Evolutionary conservation across 176 grass and related monocot species (phyloP), one percentile per base, ranked within the genome.

Genomic region (Phragmites australis): DNA sequence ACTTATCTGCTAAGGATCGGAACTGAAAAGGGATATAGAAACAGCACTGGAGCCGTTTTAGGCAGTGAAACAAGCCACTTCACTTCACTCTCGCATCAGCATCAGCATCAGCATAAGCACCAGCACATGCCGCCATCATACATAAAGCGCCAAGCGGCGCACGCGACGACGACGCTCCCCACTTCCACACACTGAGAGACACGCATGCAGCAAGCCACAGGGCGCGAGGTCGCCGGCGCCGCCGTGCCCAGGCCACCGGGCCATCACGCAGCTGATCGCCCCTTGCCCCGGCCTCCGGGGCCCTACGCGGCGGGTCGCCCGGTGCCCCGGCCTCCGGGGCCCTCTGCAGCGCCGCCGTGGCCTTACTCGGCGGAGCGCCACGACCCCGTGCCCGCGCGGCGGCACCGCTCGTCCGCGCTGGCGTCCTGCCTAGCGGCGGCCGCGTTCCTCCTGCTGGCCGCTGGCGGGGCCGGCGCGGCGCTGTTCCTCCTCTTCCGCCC

Each of bases 401-500:
- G 19, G 0, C 2, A 26, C 11, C 10, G 1, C 9, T 78, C 75
- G 8, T 91, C 91, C 1, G 77, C 87, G 16, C 56, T 91, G 18
- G 54, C 93, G 18, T 97, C 93, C 5, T 97, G 93, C 88, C 86
- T 90, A 1, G 19, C 63, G 2, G 91, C 91, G 0, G 37, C 83
- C 22, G 73, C 71, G 45, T 97, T 97, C 91, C 94, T 93, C 37
- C 22, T 89, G 12, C 62, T 97, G 2, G 77, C 88, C 0, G 31
- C 25, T 7, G 79, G 48, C 9, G 83, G 44, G 2, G 81, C 70
- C 1, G 84, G 69, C 0, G 47, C 74, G 6, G 85, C 87, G 60
- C 86, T 94, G 39, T 97, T 91, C 87, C 32, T 97, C 10, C 52
- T 97, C 19, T 94, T 94, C 84, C 89, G 89, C 2, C 94, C 91